Conservation (phyloP, 2,329 filamentous ascomycete species). For the Metarhizium anisopliae region DNA sequence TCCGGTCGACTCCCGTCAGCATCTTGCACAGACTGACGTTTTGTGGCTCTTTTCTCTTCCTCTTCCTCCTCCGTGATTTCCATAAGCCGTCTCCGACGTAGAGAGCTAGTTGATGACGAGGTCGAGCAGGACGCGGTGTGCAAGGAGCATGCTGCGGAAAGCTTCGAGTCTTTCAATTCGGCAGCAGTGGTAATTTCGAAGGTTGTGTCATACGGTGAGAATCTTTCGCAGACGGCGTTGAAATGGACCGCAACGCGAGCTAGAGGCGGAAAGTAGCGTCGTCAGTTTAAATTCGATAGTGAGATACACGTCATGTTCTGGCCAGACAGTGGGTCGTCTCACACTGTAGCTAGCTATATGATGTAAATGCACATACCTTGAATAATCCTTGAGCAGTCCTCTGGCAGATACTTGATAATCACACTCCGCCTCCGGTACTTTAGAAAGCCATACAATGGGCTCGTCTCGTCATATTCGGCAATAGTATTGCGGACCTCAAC, state of each 20-base stretch:
- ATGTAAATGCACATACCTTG: constrained; percentile 58
- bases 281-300: constrained; percentile 3
- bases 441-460: constrained; percentile 85
- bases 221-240: constrained; percentile 57
- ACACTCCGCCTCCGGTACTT: constrained; percentile 85
- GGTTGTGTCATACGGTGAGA: constrained; percentile 78
- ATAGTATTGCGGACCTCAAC: constrained; percentile 74
- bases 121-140: constrained; percentile 82
- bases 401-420: constrained; percentile 84
- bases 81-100: constrained; percentile 68
- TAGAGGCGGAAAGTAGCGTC: constrained; percentile 26
- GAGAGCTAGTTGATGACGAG: constrained; percentile 74
- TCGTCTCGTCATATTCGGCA: constrained; percentile 69
- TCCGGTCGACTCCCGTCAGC: constrained; percentile 20
- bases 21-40: constrained; percentile 48
- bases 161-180: constrained; percentile 77
- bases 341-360: background rate
- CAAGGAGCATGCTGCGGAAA: constrained; percentile 81
- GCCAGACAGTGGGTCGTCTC: background rate
- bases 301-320: background rate
- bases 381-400: constrained; percentile 80
- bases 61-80: constrained; percentile 93
- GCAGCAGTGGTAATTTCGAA: constrained; percentile 67
- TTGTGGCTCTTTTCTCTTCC: constrained; percentile 54
- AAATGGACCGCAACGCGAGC: constrained; percentile 74